phyloP scores from a whole-genome alignment of 2,329 filamentous ascomycete species.

The Fusarium annulatum region DNA sequence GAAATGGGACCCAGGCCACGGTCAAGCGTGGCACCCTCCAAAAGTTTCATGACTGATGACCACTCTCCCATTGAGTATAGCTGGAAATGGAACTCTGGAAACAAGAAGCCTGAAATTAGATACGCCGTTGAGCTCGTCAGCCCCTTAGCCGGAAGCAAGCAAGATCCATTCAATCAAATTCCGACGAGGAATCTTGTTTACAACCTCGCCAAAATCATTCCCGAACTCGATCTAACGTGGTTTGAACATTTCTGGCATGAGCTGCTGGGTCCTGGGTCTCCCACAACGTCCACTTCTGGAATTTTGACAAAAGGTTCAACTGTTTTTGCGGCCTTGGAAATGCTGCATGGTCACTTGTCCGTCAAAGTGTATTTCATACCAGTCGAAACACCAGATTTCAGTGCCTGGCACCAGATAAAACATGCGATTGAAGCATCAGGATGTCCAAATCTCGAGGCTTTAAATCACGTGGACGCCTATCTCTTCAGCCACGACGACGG shows the following conservation, averaged over 20 bases:
- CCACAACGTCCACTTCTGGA: not conserved
- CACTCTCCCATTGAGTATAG: constrained; percentile 5
- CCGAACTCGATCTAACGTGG: not conserved
- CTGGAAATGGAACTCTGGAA: constrained; percentile 2
- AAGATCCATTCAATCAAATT: not conserved
- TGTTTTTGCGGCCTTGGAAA: not conserved
- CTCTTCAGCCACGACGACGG: not conserved
- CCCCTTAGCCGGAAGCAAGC: not conserved
- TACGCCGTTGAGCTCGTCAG: not conserved
- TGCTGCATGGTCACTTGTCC: not conserved
- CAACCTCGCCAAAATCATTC: not conserved
- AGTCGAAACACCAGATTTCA: not conserved
- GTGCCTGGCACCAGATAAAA: not conserved
- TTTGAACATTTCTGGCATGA: not conserved
- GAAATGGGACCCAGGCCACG: not conserved
- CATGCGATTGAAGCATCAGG: not conserved
- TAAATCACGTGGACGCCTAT: not conserved
- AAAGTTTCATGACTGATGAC: constrained; percentile 7
- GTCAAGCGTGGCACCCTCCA: not conserved
- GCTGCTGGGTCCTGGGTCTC: not conserved
- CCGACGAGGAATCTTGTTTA: not conserved
- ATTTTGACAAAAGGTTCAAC: not conserved
- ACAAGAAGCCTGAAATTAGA: not conserved
- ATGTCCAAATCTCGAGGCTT: not conserved
- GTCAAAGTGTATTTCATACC: not conserved